Evolutionary conservation across 2,329 filamentous ascomycete genomes (phyloP), one percentile per base, ranked within the genome.

Genomic region (Dendryphion nanum): DNA sequence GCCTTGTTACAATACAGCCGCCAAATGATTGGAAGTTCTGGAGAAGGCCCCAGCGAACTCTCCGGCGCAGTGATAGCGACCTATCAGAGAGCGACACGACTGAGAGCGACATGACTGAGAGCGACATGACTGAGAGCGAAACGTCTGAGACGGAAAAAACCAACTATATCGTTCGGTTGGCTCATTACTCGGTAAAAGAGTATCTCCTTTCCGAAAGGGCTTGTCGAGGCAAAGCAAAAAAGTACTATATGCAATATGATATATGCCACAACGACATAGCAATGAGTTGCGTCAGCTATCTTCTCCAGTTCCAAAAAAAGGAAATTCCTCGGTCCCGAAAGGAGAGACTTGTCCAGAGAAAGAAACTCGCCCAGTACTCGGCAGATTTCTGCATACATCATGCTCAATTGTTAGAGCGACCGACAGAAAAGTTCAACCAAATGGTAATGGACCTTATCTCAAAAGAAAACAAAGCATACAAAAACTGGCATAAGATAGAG

Each of bases 171-270:
- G 20, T 50, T 29, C 10, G n/a, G 10, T 31, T 59, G n/a, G 47
- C 53, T 3, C 53, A 60, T 31, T 60, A 50, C 37, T 59, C 55
- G 3, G 55, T 59, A 7, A 48, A 57, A 35, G 55, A 59, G 31
- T 60, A 56, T 33, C 48, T 57, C 5, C 18, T 46, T 3, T 57
- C 51, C 16, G 40, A 44, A 6, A 42, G 45, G 21, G 36, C 40
- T 16, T 5, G n/a, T 12, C 20, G 33, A 33, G 39, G 39, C 16
- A 10, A 23, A 26, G 42, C 46, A 17, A 21, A 16, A 24, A n/a
- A 26, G 4, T 54, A 45, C 30, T 30, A 38, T 20, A 35, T 55
- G 30, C 34, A 43, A 40, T 31, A 40, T 8, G 24, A n/a, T 18
- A 14, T 17, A 4, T 42, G 37, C 17, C 33, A 50, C 17, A 38